A percentile compares a stretch with the other conserved stretches of the same genome.
phyloP scores from a whole-genome alignment of 2,329 filamentous ascomycete species.

The Colletotrichum magnum region DNA sequence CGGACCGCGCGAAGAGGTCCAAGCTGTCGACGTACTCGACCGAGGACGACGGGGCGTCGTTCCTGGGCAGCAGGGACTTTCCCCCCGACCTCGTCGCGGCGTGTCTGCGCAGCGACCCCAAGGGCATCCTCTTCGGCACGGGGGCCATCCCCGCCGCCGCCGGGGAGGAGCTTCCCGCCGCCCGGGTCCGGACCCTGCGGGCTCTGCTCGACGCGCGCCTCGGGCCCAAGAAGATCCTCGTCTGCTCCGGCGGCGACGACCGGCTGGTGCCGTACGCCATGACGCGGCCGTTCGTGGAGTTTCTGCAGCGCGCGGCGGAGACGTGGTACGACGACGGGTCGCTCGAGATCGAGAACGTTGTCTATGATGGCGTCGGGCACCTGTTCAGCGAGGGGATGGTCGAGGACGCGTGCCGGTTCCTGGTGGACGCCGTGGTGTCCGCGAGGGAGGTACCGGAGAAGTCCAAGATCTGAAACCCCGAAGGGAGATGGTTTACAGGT shows the following conservation, averaged over 20 bases:
- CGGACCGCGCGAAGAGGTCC: conserved; percentile 80
- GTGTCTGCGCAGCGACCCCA: conserved; percentile 80
- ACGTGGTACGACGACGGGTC: conserved; percentile 69
- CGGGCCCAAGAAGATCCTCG: conserved; percentile 74
- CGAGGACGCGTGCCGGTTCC: conserved; percentile 74
- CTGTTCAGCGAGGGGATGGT: conserved; percentile 78
- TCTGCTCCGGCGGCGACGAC: conserved; percentile 77
- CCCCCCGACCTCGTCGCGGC: conserved; percentile 76
- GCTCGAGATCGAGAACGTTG: conserved; percentile 73
- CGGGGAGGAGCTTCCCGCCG: conserved; percentile 47
- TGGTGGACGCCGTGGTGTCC: conserved; percentile 63
- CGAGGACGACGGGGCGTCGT: conserved; percentile 69
- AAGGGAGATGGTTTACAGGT: too few species aligned
- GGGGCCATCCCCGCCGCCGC: conserved; percentile 45
- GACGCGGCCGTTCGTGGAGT: conserved; percentile 71
- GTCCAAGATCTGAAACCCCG: conserved; percentile 46
- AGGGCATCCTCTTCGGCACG: conserved; percentile 77
- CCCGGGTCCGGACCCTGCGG: conserved; percentile 60
- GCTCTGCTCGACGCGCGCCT: conserved; percentile 64
- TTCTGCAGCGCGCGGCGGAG: conserved; percentile 69
- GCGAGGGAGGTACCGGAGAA: conserved; percentile 43
- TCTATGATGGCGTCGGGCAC: conserved; percentile 80
- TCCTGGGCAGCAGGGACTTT: conserved; percentile 85
- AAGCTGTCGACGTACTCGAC: conserved; percentile 74
- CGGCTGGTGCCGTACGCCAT: conserved; percentile 79